Conservation (phyloP, 805 yeast species). For the Suhomyces canberraensis region DNA sequence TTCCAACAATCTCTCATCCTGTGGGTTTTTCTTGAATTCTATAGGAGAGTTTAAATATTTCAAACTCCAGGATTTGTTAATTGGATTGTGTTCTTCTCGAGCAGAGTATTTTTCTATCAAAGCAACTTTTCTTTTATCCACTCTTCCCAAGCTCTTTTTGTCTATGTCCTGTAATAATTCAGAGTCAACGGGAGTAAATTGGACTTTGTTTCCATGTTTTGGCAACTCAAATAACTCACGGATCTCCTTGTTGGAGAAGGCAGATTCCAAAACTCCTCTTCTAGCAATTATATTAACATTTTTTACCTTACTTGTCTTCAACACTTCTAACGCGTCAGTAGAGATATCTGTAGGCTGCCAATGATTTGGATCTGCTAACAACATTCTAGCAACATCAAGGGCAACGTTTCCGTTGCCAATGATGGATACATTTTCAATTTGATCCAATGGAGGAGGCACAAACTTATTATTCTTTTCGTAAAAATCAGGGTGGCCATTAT, state of each 20-base stretch:
- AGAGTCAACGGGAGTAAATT: slow-evolving; percentile 38
- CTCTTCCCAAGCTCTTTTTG: slow-evolving; percentile 44
- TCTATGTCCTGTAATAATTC: slow-evolving; percentile 25
- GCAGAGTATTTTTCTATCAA: slow-evolving; percentile 51
- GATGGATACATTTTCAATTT: slow-evolving; percentile 64
- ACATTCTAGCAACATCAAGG: slow-evolving; percentile 78
- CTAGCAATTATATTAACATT: slow-evolving; percentile 76
- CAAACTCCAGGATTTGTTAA: slow-evolving; percentile 52
- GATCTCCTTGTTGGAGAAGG: slow-evolving; percentile 89
- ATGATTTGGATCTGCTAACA: slow-evolving; percentile 56
- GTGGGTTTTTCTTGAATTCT: slow-evolving; percentile 41
- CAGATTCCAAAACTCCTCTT: slow-evolving; percentile 79
- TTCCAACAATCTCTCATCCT: slow-evolving; percentile 35
- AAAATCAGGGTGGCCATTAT: slow-evolving; percentile 78
- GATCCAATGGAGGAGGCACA: slow-evolving; percentile 52
- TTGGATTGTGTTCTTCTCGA: too few species aligned
- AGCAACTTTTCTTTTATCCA: slow-evolving; percentile 62
- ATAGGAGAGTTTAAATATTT: slow-evolving; percentile 68
- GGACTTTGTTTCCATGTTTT: slow-evolving; percentile 44
- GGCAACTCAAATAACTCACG: slow-evolving; percentile 73
- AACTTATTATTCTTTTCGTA: slow-evolving; percentile 34
- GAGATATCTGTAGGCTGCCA: slow-evolving; percentile 76
- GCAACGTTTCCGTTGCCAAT: slow-evolving; percentile 99
- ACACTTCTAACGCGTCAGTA: slow-evolving; percentile 50
- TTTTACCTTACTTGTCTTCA: slow-evolving; percentile 53